Conservation (phyloP, 2,329 filamentous ascomycete genomes). For the Colletotrichum kahawae region DNA sequence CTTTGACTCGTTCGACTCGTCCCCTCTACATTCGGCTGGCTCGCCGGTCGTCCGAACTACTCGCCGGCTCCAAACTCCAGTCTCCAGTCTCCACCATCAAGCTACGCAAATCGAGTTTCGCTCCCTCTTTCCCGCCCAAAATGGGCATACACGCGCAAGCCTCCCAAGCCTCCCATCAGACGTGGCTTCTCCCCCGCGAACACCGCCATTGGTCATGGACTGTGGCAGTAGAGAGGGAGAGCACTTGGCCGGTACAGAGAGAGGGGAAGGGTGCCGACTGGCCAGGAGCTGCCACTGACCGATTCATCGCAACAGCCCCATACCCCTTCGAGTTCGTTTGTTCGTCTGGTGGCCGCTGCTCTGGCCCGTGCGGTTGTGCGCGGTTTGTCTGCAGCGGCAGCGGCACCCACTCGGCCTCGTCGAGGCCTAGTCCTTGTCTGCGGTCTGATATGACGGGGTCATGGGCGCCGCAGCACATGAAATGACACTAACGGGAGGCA, state of each 20-base stretch:
- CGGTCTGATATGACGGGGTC: neutral
- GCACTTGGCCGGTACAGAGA: neutral
- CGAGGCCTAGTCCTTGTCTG: neutral
- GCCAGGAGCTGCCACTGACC: neutral
- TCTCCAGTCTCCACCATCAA: neutral
- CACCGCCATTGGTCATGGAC: neutral
- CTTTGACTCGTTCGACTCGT: constrained; percentile 1
- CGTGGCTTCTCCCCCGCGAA: neutral
- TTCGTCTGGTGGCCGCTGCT: neutral
- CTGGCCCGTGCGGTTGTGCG: neutral
- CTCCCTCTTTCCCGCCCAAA: neutral
- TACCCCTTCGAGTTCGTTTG: neutral
- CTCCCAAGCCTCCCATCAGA: neutral
- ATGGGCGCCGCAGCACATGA: neutral
- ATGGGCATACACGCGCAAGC: neutral
- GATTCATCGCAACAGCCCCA: neutral
- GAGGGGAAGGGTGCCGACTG: neutral
- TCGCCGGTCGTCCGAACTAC: neutral
- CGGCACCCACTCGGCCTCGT: neutral
- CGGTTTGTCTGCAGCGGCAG: neutral
- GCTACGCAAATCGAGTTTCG: neutral
- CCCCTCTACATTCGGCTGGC: neutral
- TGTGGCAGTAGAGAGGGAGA: neutral
- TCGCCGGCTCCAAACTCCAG: neutral
- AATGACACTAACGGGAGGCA: neutral